Evolutionary conservation across 116 monocot species (phyloP).

Genomic region (Dioscorea cayenensis): DNA sequence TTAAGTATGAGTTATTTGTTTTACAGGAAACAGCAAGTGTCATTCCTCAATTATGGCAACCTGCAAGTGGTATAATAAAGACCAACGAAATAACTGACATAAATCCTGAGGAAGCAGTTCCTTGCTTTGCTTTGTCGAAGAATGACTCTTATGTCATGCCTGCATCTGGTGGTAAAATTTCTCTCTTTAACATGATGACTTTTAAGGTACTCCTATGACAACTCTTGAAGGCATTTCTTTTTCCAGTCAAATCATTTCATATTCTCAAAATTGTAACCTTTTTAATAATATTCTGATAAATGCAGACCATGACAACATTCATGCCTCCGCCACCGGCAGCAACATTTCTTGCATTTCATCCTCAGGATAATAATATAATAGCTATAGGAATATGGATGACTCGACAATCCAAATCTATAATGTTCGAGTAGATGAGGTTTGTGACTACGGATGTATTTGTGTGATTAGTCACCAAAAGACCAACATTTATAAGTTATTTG

Average conservation of each 20-base stretch:
- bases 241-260: background rate
- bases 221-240: too few species aligned
- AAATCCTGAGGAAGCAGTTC: too few species aligned
- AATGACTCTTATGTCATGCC: too few species aligned
- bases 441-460: background rate
- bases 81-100: too few species aligned
- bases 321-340: slow-evolving; percentile 94
- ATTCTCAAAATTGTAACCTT: background rate
- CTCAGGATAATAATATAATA: slow-evolving; percentile 97
- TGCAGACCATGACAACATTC: slow-evolving; percentile 93
- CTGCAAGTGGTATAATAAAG: too few species aligned
- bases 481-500: background rate
- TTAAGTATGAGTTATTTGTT: too few species aligned
- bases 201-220: too few species aligned
- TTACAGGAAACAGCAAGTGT: too few species aligned
- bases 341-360: slow-evolving; percentile 98
- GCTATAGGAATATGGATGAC: slow-evolving; percentile 98
- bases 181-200: too few species aligned
- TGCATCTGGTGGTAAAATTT: too few species aligned
- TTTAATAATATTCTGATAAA: background rate
- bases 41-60: too few species aligned
- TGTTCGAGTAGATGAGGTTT: slow-evolving; percentile 91
- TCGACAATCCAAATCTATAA: slow-evolving; percentile 97
- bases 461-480: background rate
- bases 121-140: too few species aligned